Evolutionary conservation across 805 yeast genomes (phyloP).

Genomic region (Brettanomyces naardenensis): DNA sequence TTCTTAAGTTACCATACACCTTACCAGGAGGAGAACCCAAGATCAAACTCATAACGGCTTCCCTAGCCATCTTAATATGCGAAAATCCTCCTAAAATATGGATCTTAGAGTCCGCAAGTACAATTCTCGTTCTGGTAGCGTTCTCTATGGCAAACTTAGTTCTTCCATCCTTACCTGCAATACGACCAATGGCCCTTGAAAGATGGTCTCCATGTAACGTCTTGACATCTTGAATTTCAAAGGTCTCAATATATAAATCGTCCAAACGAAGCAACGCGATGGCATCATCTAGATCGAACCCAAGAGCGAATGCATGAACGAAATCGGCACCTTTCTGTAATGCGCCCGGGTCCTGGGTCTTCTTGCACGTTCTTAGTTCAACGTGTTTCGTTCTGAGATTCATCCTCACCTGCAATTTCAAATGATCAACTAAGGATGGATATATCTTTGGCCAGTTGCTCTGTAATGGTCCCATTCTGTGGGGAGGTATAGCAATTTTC

Average conservation of each 20-base stretch:
- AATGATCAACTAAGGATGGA: conserved; percentile 91
- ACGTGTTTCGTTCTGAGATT: conserved; percentile 81
- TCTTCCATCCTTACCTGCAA: conserved; percentile 99
- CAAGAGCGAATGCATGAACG: conserved; percentile 88
- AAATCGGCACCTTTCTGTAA: conserved; percentile 98
- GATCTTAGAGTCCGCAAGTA: conserved; percentile 91
- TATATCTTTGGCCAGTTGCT: conserved; percentile 89
- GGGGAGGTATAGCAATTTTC: conserved; percentile 93
- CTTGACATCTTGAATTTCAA: conserved; percentile 94
- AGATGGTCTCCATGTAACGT: conserved; percentile 93
- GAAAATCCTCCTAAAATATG: conserved; percentile 96
- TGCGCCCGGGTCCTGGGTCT: conserved; percentile 89
- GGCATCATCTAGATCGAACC: conserved; percentile 96
- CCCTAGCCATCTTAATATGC: conserved; percentile 97
- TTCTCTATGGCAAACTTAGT: conserved; percentile 98
- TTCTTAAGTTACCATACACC: conserved; percentile 93
- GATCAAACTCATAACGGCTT: conserved; percentile 88
- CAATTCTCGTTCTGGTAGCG: conserved; percentile 97
- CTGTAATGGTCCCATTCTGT: conserved; percentile 91
- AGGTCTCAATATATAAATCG: conserved; percentile 93
- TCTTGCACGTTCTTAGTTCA: conserved; percentile 73
- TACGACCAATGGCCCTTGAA: conserved; percentile 98
- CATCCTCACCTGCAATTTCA: conserved; percentile 94
- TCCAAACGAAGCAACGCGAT: conserved; percentile 90
- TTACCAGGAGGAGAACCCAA: conserved; percentile 98